Evolutionary conservation across 164 flowering plant genomes (phyloP), one percentile per base, ranked within the genome.

Genomic region (Umbellularia californica): DNA sequence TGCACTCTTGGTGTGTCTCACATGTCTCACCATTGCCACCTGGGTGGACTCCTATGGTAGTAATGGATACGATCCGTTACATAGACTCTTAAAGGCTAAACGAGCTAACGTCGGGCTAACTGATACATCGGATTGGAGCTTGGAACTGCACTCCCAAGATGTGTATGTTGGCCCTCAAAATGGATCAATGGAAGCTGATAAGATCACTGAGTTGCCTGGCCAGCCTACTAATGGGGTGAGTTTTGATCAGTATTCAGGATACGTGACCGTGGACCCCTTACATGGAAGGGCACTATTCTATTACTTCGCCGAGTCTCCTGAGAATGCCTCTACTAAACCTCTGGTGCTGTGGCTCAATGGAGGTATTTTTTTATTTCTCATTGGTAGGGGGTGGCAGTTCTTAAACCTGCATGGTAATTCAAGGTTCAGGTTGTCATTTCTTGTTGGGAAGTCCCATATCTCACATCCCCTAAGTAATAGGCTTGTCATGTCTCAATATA

Each of bases 321-420:
- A 68, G n/a, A 3, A 65, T 63, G 81, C 92, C 1, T 58, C 84
- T 24, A 82, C 72, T 3, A 92, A 86, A 58, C 97, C 97, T 63
- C 90, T 92, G 52, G 89, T 92, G 74, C 87, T 92, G 75, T 92
- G 97, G 97, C 94, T 92, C 81, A 92, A 88, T 82, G 97, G 97
- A 90, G 97, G 97, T 89, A 62, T 17, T 15, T 4, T n/a, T 1
- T 35, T 10, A 35, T 35, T 35, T 35, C 47, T 35, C 7, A 22
- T 25, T 3, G 25, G 10, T 65, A n/a, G 20, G 22, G 1, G 63
- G 3, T 22, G 5, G 9, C 22, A 9, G 6, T 20, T 19, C 64
- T 60, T 22, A 9, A 22, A 22, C 64, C 2, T 6, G 22, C 24
- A 13, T 9, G 5, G n/a, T 17, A 19, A 22, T 20, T 58, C 2